Evolutionary conservation across 768 basidiomycete species (phyloP).

Genomic region (Leccinum ochraceum): DNA sequence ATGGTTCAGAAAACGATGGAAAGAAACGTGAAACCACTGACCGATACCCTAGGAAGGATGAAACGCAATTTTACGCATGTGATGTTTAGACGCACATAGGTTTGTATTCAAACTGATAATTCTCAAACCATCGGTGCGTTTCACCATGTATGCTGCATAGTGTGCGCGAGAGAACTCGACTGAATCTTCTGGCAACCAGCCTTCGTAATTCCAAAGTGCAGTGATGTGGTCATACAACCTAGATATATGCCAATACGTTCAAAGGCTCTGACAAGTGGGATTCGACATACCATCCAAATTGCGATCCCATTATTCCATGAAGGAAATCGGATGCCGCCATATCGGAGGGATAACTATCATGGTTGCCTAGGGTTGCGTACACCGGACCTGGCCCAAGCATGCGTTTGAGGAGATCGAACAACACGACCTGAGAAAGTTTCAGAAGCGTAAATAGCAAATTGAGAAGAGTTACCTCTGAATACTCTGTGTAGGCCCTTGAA

Average conservation of each 20-base stretch:
- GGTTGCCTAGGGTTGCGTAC: slow-evolving; percentile 76
- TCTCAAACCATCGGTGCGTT: slow-evolving; percentile 62
- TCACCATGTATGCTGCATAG: slow-evolving; percentile 74
- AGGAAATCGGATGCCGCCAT: slow-evolving; percentile 63
- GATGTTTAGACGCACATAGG: slow-evolving; percentile 51
- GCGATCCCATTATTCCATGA: slow-evolving; percentile 51
- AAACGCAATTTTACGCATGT: background rate
- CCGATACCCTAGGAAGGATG: slow-evolving; percentile 33
- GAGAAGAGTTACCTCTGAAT: slow-evolving; percentile 52
- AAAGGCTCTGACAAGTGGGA: background rate
- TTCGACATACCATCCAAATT: slow-evolving; percentile 61
- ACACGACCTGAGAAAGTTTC: slow-evolving; percentile 44
- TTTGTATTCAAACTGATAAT: slow-evolving; percentile 78
- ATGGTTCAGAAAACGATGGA: slow-evolving; percentile 4
- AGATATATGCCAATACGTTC: background rate
- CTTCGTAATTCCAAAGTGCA: slow-evolving; percentile 65
- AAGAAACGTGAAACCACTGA: slow-evolving; percentile 15
- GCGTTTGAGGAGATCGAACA: slow-evolving; percentile 67
- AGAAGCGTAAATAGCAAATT: slow-evolving; percentile 3
- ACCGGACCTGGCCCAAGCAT: slow-evolving; percentile 68
- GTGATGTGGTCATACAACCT: slow-evolving; percentile 83
- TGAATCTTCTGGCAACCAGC: slow-evolving; percentile 63
- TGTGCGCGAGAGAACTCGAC: slow-evolving; percentile 61
- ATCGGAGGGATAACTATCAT: slow-evolving; percentile 63
- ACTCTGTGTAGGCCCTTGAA: slow-evolving; percentile 55